Base-by-base conservation (phyloP, 352 stramenopile species). In the Phytophthora litchii region DNA sequence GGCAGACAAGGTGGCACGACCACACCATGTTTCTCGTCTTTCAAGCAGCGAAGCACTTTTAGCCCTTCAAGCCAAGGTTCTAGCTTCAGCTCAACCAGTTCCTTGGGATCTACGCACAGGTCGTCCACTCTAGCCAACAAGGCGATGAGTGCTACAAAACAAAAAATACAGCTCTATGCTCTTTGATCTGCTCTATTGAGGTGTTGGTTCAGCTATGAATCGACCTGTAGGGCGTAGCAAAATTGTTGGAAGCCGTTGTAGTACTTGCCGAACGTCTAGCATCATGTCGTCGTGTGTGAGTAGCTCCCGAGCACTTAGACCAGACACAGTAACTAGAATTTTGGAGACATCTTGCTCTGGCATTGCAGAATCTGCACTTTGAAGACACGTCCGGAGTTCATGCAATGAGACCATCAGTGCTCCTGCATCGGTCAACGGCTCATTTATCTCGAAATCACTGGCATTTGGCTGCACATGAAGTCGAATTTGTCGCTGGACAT, bases 221-320 rank as follows among this genome's bases (percentile, higher is more conserved):
- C 47, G 72, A 5, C 81, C 77, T 23, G 63, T 74, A 16, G 78
- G 78, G 13, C 70, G 74, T 23, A 87, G 16, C 9, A 91, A 40
- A 19, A 89, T 31, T 11, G 73, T 87, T 29, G 68, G 67, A 9
- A 91, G 57, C 11, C 47, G 64, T 6, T 54, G 44, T 1, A 89
- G 34, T 7, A 89, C 76, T 49, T 83, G 67, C 2, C 51, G 41
- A 4, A 36, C 62, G 37, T 80, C 75, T 4, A 89, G 42, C 66
- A 86, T 65, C 58, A 88, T 72, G 11, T 72, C 70, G 40, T 91
- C 81, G 23, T 88, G 74, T 3, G 75, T 86, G 3, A 91, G 60
- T 29, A 88, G 72, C 50, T 88, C 76, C 34, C 78, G 66, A 17
- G 74, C 54, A 3, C 62, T 74, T 12, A 89, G 54, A 3, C 60